phyloP scores from a whole-genome alignment of 441 rosid species.

The Euphorbia schlechtendalii region DNA sequence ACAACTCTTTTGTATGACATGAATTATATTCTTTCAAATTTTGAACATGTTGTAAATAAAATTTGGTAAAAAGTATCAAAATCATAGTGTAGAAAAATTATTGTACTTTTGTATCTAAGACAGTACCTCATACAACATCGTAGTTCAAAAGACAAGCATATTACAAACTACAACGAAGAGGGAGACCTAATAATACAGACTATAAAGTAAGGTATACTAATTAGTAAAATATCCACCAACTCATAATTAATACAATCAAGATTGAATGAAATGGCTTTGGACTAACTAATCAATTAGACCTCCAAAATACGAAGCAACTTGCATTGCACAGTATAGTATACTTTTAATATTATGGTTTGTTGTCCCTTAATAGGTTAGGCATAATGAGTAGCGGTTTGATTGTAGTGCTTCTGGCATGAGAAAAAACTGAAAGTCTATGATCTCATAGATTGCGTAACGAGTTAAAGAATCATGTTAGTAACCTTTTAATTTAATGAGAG shows the following conservation, averaged over 20 bases:
- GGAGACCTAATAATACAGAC: background rate
- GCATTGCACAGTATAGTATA: background rate
- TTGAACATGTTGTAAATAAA: too few relatives aligned
- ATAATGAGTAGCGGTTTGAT: constrained; percentile 10
- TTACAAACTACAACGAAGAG: background rate
- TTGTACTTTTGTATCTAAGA: background rate
- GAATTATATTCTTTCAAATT: too few relatives aligned
- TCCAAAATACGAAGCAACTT: background rate
- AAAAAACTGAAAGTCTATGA: background rate
- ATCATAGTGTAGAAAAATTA: too few relatives aligned
- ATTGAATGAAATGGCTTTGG: background rate
- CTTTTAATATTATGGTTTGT: too few relatives aligned
- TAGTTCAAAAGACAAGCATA: background rate
- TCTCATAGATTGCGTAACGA: too few relatives aligned
- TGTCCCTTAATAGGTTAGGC: constrained; percentile 15
- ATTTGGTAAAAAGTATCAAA: too few relatives aligned
- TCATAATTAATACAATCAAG: background rate
- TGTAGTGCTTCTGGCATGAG: constrained; percentile 29
- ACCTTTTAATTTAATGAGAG: too few relatives aligned
- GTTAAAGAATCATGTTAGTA: too few relatives aligned
- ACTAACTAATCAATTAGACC: background rate
- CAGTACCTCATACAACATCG: background rate
- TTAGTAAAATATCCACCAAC: too few relatives aligned
- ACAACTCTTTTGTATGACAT: too few relatives aligned
- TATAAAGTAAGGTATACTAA: background rate